Base-by-base conservation (phyloP, 345 rosid genomes). In the Hypericum androsaemum region DNA sequence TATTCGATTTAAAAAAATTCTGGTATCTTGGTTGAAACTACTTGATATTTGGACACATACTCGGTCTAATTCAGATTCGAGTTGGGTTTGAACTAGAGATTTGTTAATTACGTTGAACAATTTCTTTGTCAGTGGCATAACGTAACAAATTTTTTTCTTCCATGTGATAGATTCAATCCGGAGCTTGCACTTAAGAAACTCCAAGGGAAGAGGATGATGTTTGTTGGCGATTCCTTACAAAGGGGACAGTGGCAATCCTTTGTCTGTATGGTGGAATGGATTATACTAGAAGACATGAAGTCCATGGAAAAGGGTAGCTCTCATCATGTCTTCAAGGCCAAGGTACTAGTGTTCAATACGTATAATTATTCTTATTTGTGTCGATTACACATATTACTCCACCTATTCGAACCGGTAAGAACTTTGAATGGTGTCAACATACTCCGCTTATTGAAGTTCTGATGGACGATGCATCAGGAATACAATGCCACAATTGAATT, bases 161-260 rank as follows among this genome's bases (percentile, higher is more conserved):
- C n/a, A 6, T 43, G 47, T 45, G 48, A 39, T 39, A 66, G 70
- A 50, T 66, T 66, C 39, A 60, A 50, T 55, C 47, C 65, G 15
- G 61, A 66, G 56, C 47, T 60, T 10, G 70, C 70, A 6, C 70
- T 66, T 0, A 60, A 66, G 64, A 66, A 66, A 37, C 57, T 66
- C 5, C 51, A 41, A 42, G 65, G 70, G 39, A 66, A 66, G 57
- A 66, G 61, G 49, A 5, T 66, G 40, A 7, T 66, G 48, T 66
- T 66, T 39, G 70, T 60, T 28, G 70, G 70, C 15, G 70, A 66
- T 28, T 66, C 70, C 0, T 10, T 66, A 8, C 70, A 66, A 39
- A 60, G 70, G 13, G 70, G 70, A 8, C 70, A 66, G 45, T 66
- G 70, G 70, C 65, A 66, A 60, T 66, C 70, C 12, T 60, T 66